Evolutionary conservation across 78 protist species (phyloP).

Genomic region (Dictyostelium discoideum): dicty_2.7 NC_007091.3:297501-298000

Average conservation of each 20-base stretch:
- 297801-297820: background rate
- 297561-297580: conserved; percentile 31
- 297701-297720: conserved; percentile 53
- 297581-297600: conserved; percentile 48
- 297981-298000: too few species aligned
- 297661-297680: conserved; percentile 48
- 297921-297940: too few species aligned
- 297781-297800: background rate
- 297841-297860: background rate
- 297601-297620: conserved; percentile 12
- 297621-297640: conserved; percentile 28
- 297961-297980: too few species aligned
- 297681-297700: conserved; percentile 26
- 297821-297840: background rate
- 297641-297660: conserved; percentile 61
- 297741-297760: conserved; percentile 53
- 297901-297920: background rate
- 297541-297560: conserved; percentile 11
- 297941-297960: background rate
- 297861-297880: conserved; percentile 1
- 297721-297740: conserved; percentile 21
- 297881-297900: background rate
- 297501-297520: background rate
- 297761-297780: conserved; percentile 45
- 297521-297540: conserved; percentile 60